Conservation (phyloP, 2,329 filamentous ascomycete species). For the Lasiodiplodia theobromae region DNA sequence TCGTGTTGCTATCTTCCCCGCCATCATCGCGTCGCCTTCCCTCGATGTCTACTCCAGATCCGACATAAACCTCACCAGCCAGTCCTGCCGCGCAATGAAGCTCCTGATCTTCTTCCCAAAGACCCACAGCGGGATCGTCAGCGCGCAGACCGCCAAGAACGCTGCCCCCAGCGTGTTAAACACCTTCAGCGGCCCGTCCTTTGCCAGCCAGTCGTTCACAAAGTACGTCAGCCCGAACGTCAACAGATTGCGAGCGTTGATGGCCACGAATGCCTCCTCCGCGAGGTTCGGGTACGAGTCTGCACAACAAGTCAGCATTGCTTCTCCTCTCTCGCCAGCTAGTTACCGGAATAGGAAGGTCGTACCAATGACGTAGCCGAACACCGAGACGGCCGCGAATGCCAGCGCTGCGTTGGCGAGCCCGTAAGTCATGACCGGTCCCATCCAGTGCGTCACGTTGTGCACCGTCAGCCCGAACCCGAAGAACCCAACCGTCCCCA, state of each 20-base stretch:
- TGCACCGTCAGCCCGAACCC: constrained; percentile 50
- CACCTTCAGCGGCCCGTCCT: constrained; percentile 38
- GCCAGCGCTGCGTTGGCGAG: constrained; percentile 54
- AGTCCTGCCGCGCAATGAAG: constrained; percentile 52
- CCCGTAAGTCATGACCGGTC: constrained; percentile 38
- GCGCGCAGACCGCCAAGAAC: constrained; percentile 53
- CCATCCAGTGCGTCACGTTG: constrained; percentile 31
- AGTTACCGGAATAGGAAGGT: background rate
- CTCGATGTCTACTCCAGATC: constrained; percentile 29
- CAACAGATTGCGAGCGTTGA: constrained; percentile 58
- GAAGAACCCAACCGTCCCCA: constrained; percentile 46
- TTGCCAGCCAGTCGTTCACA: constrained; percentile 42
- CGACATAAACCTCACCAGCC: constrained; percentile 40
- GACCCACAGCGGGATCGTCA: constrained; percentile 60
- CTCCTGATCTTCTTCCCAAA: constrained; percentile 57
- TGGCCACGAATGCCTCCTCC: constrained; percentile 60
- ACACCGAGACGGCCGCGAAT: constrained; percentile 47
- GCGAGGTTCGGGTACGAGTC: constrained; percentile 55
- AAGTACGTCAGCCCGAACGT: constrained; percentile 57
- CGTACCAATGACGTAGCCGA: constrained; percentile 57
- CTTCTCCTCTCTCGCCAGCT: background rate
- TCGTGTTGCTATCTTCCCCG: too few species aligned
- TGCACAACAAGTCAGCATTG: background rate
- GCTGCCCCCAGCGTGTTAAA: constrained; percentile 41
- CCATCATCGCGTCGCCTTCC: background rate